These are phyloP conservation scores for Drosera capensis DNA, from an alignment of 148 eudicot species.

Conservation along the genomic window DNA sequence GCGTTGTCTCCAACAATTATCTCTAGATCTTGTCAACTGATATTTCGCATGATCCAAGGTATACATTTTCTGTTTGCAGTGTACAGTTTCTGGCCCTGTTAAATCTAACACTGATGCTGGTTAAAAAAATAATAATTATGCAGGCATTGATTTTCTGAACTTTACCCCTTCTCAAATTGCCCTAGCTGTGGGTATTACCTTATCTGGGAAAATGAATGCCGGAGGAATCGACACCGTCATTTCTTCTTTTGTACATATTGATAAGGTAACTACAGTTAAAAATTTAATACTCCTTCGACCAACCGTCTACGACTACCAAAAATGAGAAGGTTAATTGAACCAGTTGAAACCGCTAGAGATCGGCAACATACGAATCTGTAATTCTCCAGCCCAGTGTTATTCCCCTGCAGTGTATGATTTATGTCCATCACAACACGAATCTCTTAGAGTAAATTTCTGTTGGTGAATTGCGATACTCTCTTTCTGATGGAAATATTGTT, in stretches of 20 bases:
- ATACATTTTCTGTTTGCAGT: not conserved
- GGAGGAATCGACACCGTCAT: constrained; percentile 27
- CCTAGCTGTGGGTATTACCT: constrained; percentile 45
- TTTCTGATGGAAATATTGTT: not conserved
- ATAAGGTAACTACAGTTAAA: constrained; percentile 21
- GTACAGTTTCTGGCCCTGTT: not conserved
- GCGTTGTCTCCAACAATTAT: constrained; percentile 20
- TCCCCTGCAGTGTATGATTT: too few relatives aligned
- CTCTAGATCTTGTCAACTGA: constrained; percentile 43
- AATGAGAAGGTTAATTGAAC: not conserved
- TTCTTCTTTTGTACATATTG: constrained; percentile 25
- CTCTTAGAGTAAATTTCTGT: too few relatives aligned
- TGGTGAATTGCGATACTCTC: not conserved
- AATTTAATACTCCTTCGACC: not conserved
- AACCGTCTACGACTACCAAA: not conserved
- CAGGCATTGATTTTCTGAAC: constrained; percentile 76
- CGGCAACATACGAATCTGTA: too few relatives aligned
- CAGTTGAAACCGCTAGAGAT: not conserved
- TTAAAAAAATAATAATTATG: constrained; percentile 6
- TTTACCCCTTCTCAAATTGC: constrained; percentile 69
- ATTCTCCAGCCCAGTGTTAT: too few relatives aligned
- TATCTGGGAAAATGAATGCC: constrained; percentile 26
- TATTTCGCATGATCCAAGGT: constrained; percentile 52
- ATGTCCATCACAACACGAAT: too few relatives aligned
- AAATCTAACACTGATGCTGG: not conserved